Evolutionary conservation across 1,284 basidiomycete species (phyloP).

Genomic region (Phylloboletellus chloephorus): DNA sequence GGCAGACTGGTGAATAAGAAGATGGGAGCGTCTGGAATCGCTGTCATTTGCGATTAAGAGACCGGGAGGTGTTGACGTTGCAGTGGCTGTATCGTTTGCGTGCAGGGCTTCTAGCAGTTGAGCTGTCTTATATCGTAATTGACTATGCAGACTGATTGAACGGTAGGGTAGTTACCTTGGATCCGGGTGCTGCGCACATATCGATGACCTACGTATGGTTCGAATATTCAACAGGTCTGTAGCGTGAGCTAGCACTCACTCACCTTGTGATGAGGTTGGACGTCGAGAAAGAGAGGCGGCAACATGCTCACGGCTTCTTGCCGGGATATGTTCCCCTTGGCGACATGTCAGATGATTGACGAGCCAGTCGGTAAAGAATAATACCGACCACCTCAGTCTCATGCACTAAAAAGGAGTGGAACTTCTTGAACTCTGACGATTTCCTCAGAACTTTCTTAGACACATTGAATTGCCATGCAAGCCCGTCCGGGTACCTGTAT

Average conservation of each 20-base stretch:
- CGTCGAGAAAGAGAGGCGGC: slow-evolving; percentile 91
- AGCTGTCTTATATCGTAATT: slow-evolving; percentile 54
- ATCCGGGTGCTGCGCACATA: slow-evolving; percentile 99
- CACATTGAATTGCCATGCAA: slow-evolving; percentile 96
- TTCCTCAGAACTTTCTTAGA: slow-evolving; percentile 88
- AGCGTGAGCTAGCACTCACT: slow-evolving; percentile 14
- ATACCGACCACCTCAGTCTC: slow-evolving; percentile 89
- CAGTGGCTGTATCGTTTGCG: slow-evolving; percentile 53
- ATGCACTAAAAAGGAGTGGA: slow-evolving; percentile 95
- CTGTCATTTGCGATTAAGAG: slow-evolving; percentile 87
- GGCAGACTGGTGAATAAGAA: slow-evolving; percentile 97
- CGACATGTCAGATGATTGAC: slow-evolving; percentile 1
- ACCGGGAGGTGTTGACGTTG: slow-evolving; percentile 66
- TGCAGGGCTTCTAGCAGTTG: slow-evolving; percentile 90
- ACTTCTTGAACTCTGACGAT: slow-evolving; percentile 90
- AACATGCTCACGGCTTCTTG: slow-evolving; percentile 99
- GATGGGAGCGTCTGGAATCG: slow-evolving; percentile 91
- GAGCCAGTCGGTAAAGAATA: not conserved
- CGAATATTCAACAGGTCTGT: not conserved
- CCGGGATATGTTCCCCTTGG: slow-evolving; percentile 88
- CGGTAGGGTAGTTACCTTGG: slow-evolving; percentile 82
- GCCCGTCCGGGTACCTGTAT: slow-evolving; percentile 83
- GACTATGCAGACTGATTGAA: not conserved
- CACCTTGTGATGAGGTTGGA: slow-evolving; percentile 86
- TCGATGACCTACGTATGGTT: slow-evolving; percentile 70